Percentiles rank a stretch among this genome's conserved stretches.
Conservation (phyloP, 331 rosid genomes). For the Rosa hybrid region DNA sequence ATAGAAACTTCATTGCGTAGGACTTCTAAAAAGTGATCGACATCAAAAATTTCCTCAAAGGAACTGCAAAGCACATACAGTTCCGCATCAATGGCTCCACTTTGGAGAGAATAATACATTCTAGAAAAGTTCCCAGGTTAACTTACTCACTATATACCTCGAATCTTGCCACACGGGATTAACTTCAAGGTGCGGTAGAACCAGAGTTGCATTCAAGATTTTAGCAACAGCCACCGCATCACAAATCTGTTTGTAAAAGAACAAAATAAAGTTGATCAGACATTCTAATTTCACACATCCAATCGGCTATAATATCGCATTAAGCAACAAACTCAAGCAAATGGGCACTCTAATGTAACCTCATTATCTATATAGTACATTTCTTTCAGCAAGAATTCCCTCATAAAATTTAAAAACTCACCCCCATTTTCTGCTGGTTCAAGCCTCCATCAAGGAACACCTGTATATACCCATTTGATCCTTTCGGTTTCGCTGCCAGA, state of each 20-base stretch:
- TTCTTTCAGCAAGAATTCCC: constrained; percentile 16
- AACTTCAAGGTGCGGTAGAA: constrained; percentile 51
- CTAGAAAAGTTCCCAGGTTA: constrained; percentile 8
- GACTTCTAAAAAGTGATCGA: constrained; percentile 45
- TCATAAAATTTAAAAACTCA: constrained; percentile 32
- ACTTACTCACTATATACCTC: constrained; percentile 40
- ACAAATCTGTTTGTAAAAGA: constrained; percentile 37
- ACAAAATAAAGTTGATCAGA: constrained; percentile 21
- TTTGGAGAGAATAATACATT: not conserved
- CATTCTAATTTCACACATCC: constrained; percentile 13
- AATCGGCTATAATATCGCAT: constrained; percentile 14
- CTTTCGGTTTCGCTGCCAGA: constrained; percentile 48
- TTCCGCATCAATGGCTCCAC: not conserved
- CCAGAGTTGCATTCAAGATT: constrained; percentile 47
- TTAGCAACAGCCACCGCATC: constrained; percentile 60
- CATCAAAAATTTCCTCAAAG: constrained; percentile 46
- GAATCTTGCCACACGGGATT: constrained; percentile 61
- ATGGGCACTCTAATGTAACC: not conserved
- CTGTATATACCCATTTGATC: constrained; percentile 69
- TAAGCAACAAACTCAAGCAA: constrained; percentile 15
- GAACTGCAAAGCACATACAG: constrained; percentile 37
- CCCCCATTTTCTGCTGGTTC: constrained; percentile 98
- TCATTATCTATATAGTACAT: constrained; percentile 20
- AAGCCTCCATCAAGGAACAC: constrained; percentile 95
- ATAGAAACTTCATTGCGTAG: constrained; percentile 39